Evolutionary conservation across 768 basidiomycete genomes (phyloP), one percentile per base, ranked within the genome.

Genomic region (Boletus edulis): DNA sequence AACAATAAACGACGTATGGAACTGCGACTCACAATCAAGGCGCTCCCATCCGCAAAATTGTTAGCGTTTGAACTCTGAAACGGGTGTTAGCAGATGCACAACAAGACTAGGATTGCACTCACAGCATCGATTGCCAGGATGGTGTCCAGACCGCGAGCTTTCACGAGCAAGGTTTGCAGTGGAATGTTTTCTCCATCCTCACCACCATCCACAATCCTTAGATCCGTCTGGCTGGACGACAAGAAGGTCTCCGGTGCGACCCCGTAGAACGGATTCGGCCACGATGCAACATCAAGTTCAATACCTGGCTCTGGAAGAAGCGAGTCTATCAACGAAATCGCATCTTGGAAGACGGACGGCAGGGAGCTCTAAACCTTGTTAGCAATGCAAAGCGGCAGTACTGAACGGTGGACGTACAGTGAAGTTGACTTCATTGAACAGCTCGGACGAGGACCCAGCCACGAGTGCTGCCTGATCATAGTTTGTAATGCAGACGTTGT

Each of bases 101-200:
- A 65, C 13, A 24, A 1, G 17, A 5, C 8, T 7, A 39, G 18
- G 8, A 18, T 2, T 20, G 4, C 2, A 57, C 72, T 53, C 62
- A 69, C 62, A 17, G 71, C 74, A 60, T 84, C 82, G 41, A 82
- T 73, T 0, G 78, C 80, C 37, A 83, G 47, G 58, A 84, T 77
- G 9, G 75, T 72, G 53, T 83, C 82, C 49, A 82, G 61, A 1
- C 60, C 67, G 39, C 82, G 75, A 14, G 72, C 71, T 38, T 72
- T 66, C 45, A 80, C 73, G 17, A 82, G 72, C 40, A 83, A 70
- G 3, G 81, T 81, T 46, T 78, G 76, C 17, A 81, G 34, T 4
- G 81, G 79, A 38, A 81, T 66, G 53, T 76, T 61, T 56, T 78
- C 71, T 13, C 75, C 75, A 38, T 76, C 69, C 54, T 72, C 71